phyloP scores from a whole-genome alignment of 2,329 filamentous ascomycete species.

The Aureobasidium mangrovei region DNA sequence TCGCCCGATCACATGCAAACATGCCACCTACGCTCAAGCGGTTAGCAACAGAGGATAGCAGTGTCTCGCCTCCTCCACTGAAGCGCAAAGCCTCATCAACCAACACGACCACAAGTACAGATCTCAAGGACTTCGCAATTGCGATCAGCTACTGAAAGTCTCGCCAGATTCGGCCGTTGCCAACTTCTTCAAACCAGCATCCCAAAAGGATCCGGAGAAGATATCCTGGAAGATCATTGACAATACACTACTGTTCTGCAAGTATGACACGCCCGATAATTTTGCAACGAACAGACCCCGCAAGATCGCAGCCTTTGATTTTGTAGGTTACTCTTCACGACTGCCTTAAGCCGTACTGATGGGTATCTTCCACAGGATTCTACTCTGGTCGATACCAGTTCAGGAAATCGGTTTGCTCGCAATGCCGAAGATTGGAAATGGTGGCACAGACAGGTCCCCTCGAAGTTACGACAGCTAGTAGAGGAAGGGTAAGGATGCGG shows the following conservation, averaged over 20 bases:
- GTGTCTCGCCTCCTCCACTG: conserved; percentile 49
- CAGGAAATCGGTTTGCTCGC: conserved; percentile 68
- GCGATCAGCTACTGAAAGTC: background rate
- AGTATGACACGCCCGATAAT: conserved; percentile 14
- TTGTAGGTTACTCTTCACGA: conserved; percentile 34
- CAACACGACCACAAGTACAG: conserved; percentile 42
- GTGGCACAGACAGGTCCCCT: conserved; percentile 71
- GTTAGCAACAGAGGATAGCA: conserved; percentile 30
- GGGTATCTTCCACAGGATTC: conserved; percentile 55
- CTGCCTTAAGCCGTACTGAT: background rate
- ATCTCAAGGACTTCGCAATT: background rate
- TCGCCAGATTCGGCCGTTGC: conserved; percentile 57
- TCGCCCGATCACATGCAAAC: background rate
- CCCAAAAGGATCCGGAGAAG: conserved; percentile 72
- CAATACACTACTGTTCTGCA: conserved; percentile 58
- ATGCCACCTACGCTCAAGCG: conserved; percentile 27
- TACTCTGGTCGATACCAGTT: conserved; percentile 71
- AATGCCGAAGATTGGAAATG: conserved; percentile 82
- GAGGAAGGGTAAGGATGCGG: conserved; percentile 50
- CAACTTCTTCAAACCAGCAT: conserved; percentile 80
- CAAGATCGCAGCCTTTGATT: conserved; percentile 66
- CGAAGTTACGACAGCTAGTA: conserved; percentile 57
- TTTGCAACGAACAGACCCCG: conserved; percentile 30
- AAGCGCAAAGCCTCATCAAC: conserved; percentile 46
- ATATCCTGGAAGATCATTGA: conserved; percentile 60